Conservation (phyloP, 1,139 yeast genomes). For the Kodamaea ohmeri region DNA sequence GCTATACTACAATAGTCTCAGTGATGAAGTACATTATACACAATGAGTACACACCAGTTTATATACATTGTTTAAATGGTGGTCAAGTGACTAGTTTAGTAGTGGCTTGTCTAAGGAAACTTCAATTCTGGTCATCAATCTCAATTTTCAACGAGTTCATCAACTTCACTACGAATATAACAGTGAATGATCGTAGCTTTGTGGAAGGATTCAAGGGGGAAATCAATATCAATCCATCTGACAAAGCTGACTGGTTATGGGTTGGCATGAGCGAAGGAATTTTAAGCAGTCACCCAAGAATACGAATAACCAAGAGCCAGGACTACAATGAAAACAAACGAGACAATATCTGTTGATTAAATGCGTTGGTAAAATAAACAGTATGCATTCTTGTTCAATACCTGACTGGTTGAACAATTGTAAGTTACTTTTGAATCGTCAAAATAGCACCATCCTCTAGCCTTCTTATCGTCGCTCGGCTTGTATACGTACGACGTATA, state of each 20-base stretch:
- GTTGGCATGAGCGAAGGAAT: conserved; percentile 63
- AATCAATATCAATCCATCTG: conserved; percentile 47
- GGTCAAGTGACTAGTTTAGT: conserved; percentile 82
- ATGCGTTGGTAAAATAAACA: conserved; percentile 63
- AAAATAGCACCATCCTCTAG: conserved; percentile 67
- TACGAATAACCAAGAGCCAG: conserved; percentile 27
- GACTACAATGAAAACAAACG: conserved; percentile 2
- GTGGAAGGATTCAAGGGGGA: conserved; percentile 77
- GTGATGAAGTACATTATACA: conserved; percentile 64
- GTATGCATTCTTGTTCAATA: conserved; percentile 65
- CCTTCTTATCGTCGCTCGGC: conserved; percentile 32
- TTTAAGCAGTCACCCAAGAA: conserved; percentile 43
- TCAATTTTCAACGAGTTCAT: conserved; percentile 85
- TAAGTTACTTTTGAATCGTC: conserved; percentile 64
- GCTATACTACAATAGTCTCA: conserved; percentile 55
- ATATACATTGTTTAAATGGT: conserved; percentile 85
- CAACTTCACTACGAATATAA: conserved; percentile 73
- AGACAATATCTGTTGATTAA: conserved; percentile 13
- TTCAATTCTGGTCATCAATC: conserved; percentile 86
- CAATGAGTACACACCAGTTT: conserved; percentile 63
- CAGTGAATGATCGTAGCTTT: conserved; percentile 77
- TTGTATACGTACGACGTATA: conserved; percentile 83
- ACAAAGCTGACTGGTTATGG: conserved; percentile 74
- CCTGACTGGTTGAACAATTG: conserved; percentile 41
- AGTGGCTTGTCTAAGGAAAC: conserved; percentile 79